These are phyloP conservation scores for Malus asiatica DNA, from an alignment of 306 rosid genomes.

Conservation along the genomic window DNA sequence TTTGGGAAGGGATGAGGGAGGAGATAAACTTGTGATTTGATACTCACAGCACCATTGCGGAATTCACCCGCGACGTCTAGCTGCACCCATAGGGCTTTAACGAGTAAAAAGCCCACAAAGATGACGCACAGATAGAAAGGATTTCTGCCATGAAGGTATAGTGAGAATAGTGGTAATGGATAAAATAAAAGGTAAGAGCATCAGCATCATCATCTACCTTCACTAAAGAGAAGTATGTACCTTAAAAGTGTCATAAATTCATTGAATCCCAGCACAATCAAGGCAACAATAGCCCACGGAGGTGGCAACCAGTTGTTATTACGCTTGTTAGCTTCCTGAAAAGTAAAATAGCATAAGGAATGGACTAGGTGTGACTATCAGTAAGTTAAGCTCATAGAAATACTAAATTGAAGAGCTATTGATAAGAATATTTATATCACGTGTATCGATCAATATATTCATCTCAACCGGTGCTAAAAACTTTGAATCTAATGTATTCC, in stretches of 20 bases:
- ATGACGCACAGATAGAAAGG: constrained; percentile 71
- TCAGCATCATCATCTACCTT: neutral
- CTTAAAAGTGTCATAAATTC: constrained; percentile 92
- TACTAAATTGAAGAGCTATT: neutral
- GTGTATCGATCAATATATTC: neutral
- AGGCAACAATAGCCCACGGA: constrained; percentile 92
- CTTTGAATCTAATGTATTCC: neutral
- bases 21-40: neutral
- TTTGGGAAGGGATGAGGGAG: neutral
- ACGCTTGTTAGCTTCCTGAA: constrained; percentile 95
- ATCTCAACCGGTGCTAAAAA: neutral
- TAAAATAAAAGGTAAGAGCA: neutral
- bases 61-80: constrained; percentile 70
- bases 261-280: constrained; percentile 80
- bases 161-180: constrained; percentile 17
- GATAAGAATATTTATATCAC: neutral
- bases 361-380: neutral
- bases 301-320: constrained; percentile 98
- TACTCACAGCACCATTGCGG: constrained; percentile 77
- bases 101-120: constrained; percentile 63
- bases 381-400: neutral
- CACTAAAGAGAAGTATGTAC: constrained; percentile 28
- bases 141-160: constrained; percentile 55
- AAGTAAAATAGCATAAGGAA: constrained; percentile 5
- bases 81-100: constrained; percentile 91